Evolutionary conservation across 2,329 filamentous ascomycete genomes (phyloP), one percentile per base, ranked within the genome.

Genomic region (Penicillium thymicola): DNA sequence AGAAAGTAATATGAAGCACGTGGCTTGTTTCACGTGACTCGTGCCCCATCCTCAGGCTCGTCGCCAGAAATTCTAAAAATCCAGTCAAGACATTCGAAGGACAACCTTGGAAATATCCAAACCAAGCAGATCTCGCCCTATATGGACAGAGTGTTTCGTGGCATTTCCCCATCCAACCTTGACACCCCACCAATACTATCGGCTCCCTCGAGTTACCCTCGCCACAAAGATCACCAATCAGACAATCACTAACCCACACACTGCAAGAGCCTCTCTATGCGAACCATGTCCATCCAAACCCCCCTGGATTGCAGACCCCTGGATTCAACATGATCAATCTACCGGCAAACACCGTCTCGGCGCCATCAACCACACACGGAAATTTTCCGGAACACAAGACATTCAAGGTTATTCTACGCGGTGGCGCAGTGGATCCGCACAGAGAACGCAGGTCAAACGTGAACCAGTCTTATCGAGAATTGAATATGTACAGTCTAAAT

Each of bases 351-450:
- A 1, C 42, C 6, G 16, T 34, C 16, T 49, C 7, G n/a, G 4
- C 21, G 18, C 48, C 2, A 40, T 27, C 16, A 30, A 36, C 18
- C 23, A 28, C 25, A 38, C 21, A 25, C 45, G 23, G 45, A 51
- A 14, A 23, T 44, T 14, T 38, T 11, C 52, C 45, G 37, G 43
- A 38, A 44, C 2, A 41, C 30, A 27, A 23, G 13, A 28, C 46
- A 40, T 44, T 32, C 40, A 23, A 47, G 51, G 16, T 23, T 34
- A 43, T 34, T 40, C 28, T 23, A 48, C 8, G 51, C 23, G 52
- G 51, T 54, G 51, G 52, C 52, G 51, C 50, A 50, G 51, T 50
- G 52, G 52, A 54, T 50, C 45, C 41, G 16, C 14, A 6, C 27
- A 21, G 23, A 49, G 38, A 44, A 34, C 27, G 11, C n/a, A n/a